A percentile compares a stretch with the other conserved stretches of the same genome.
phyloP scores from a whole-genome alignment of 495 filamentous ascomycete genomes.

The Polyplosphaeria fusca region DNA sequence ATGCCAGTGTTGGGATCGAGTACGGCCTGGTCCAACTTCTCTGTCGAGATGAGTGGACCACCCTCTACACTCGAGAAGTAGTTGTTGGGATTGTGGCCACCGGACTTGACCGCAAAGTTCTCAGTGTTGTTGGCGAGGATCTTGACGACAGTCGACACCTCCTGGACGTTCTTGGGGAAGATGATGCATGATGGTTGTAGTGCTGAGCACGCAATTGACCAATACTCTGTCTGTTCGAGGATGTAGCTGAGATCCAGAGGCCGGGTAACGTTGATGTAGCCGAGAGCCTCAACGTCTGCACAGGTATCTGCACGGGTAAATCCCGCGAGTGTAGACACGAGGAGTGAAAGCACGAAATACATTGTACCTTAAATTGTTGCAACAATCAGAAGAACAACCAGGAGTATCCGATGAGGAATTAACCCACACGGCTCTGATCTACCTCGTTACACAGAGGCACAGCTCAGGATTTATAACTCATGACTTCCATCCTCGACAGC shows the following conservation, averaged over 20 bases:
- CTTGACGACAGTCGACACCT: constrained; percentile 24
- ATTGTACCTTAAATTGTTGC: neutral
- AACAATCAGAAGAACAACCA: neutral
- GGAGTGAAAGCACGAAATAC: neutral
- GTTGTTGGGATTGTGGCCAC: constrained; percentile 30
- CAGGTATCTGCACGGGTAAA: constrained; percentile 10
- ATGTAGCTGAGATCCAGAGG: constrained; percentile 11
- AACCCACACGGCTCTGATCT: neutral
- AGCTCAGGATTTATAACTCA: neutral
- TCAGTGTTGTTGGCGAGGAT: constrained; percentile 14
- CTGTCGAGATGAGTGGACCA: constrained; percentile 23
- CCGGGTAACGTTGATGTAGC: constrained; percentile 19
- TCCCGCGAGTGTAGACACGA: neutral
- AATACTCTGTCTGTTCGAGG: constrained; percentile 28
- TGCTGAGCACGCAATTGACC: constrained; percentile 19
- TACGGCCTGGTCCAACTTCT: constrained; percentile 21
- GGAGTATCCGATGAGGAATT: neutral
- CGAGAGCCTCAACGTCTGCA: constrained; percentile 8
- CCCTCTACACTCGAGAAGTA: constrained; percentile 25
- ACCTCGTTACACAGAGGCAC: neutral
- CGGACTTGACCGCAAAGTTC: constrained; percentile 27
- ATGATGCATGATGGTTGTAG: constrained; percentile 27
- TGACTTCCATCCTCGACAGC: neutral
- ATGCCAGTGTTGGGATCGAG: constrained; percentile 15
- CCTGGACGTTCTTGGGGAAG: constrained; percentile 15